Evolutionary conservation across 768 basidiomycete species (phyloP).

Genomic region (Saitozyma sp.): DNA sequence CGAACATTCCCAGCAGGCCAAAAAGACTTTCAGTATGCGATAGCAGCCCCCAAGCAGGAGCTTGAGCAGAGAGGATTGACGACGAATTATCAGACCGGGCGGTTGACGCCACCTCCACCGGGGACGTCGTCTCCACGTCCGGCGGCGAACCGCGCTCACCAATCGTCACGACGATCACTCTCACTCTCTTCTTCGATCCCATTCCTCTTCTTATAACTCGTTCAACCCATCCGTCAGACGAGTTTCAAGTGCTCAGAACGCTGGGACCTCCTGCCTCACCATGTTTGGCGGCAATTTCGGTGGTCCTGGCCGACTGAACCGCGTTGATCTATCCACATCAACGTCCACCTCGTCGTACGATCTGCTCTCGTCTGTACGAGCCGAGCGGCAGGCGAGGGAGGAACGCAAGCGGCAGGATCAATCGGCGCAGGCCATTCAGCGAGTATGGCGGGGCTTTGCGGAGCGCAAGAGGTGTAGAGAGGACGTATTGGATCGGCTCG

Average conservation of each 20-base stretch:
- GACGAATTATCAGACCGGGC: too few relatives aligned
- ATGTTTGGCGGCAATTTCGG: background rate
- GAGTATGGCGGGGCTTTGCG: slow-evolving; percentile 40
- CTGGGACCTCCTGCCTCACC: too few relatives aligned
- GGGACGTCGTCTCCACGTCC: too few relatives aligned
- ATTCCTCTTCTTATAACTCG: too few relatives aligned
- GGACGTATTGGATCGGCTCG: slow-evolving; percentile 17
- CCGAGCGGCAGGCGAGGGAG: slow-evolving; percentile 42
- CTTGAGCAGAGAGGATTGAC: too few relatives aligned
- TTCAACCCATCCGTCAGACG: background rate
- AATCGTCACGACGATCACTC: too few relatives aligned
- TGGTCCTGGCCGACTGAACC: slow-evolving; percentile 5
- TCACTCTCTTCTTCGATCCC: too few relatives aligned
- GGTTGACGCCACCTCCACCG: too few relatives aligned
- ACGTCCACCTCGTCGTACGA: slow-evolving; percentile 39
- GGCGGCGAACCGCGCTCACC: too few relatives aligned
- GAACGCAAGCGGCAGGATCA: slow-evolving; percentile 22
- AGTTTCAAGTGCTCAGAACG: background rate
- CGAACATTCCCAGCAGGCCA: too few relatives aligned
- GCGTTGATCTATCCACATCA: slow-evolving; percentile 47
- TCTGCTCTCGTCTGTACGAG: slow-evolving; percentile 35
- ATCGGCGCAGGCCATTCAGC: slow-evolving; percentile 37
- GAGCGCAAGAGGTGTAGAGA: slow-evolving; percentile 14
- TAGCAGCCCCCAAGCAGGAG: too few relatives aligned
- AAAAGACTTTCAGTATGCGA: too few relatives aligned